Percentiles rank a stretch among this genome's conserved stretches.
Evolutionary conservation across 2,329 filamentous ascomycete species (phyloP).

Genomic region (Aspergillus eucalypticola): DNA sequence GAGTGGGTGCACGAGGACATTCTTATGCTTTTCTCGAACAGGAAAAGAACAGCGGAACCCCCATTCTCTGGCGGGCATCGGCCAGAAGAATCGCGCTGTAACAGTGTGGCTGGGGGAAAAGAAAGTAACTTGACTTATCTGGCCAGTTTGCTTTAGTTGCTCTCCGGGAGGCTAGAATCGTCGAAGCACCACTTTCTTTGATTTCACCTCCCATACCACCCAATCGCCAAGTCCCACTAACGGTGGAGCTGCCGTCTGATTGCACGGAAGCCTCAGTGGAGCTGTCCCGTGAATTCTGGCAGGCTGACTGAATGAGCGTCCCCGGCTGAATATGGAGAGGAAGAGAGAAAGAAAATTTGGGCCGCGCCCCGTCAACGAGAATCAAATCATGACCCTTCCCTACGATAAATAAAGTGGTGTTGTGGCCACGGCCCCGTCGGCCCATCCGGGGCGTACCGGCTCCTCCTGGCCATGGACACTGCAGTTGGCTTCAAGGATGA

Average conservation of each 20-base stretch:
- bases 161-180: conserved; percentile 14
- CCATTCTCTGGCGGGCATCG: not conserved
- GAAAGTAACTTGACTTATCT: conserved; percentile 15
- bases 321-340: not conserved
- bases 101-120: conserved; percentile 10
- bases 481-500: conserved; percentile 5
- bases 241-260: conserved; percentile 15
- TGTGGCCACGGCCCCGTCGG: conserved; percentile 15
- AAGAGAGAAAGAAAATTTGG: no score
- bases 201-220: conserved; percentile 14
- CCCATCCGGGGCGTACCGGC: conserved; percentile 14
- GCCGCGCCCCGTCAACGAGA: not conserved
- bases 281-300: conserved; percentile 14
- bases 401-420: not conserved
- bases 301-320: conserved; percentile 12
- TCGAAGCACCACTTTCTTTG: conserved; percentile 10
- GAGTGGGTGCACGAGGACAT: conserved; percentile 17
- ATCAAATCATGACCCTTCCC: not conserved
- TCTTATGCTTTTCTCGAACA: conserved; percentile 11
- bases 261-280: conserved; percentile 19
- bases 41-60: conserved; percentile 8
- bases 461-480: conserved; percentile 10
- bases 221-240: conserved; percentile 21
- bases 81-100: not conserved
- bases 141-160: not conserved